Conservation (phyloP, 495 filamentous ascomycete genomes). For the Aspergillus conjunctus region DNA sequence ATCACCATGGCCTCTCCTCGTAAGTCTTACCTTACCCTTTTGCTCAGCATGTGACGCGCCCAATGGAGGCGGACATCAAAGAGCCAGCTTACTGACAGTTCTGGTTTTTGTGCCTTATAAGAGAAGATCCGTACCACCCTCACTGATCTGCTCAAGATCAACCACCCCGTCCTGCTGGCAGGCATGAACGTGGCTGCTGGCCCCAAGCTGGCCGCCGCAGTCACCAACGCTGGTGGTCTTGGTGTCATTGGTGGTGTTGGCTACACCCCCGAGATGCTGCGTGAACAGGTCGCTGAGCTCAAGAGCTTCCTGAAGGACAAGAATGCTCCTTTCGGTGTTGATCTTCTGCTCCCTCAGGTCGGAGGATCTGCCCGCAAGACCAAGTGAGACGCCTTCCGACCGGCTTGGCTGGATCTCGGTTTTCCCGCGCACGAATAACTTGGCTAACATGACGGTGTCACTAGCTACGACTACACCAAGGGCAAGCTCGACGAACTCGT, state of each 20-base stretch:
- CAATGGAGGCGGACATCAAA: conserved; percentile 1
- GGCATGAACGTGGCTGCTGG: conserved; percentile 99
- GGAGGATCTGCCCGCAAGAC: conserved; percentile 92
- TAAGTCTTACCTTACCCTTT: conserved; percentile 48
- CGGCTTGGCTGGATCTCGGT: not conserved
- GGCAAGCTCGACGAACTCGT: conserved; percentile 92
- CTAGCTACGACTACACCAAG: conserved; percentile 98
- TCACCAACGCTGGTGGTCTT: conserved; percentile 94
- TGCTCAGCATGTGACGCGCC: conserved; percentile 24
- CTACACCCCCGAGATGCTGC: conserved; percentile 96
- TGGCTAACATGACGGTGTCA: conserved; percentile 25
- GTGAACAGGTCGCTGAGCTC: conserved; percentile 90
- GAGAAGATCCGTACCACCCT: conserved; percentile 84
- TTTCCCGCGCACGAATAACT: not conserved
- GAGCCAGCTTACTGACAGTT: conserved; percentile 28
- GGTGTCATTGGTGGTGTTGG: conserved; percentile 96
- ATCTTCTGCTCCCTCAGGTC: conserved; percentile 91
- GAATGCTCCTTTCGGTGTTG: conserved; percentile 98
- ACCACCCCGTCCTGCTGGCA: conserved; percentile 92
- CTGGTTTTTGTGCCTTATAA: conserved; percentile 34
- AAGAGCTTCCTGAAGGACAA: conserved; percentile 89
- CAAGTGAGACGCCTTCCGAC: conserved; percentile 60
- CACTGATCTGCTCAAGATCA: conserved; percentile 95
- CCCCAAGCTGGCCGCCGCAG: conserved; percentile 93
- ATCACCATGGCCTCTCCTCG: conserved; percentile 79